Evolutionary conservation across 805 yeast genomes (phyloP).

Genomic region (Myxozyma melibiosi): DNA sequence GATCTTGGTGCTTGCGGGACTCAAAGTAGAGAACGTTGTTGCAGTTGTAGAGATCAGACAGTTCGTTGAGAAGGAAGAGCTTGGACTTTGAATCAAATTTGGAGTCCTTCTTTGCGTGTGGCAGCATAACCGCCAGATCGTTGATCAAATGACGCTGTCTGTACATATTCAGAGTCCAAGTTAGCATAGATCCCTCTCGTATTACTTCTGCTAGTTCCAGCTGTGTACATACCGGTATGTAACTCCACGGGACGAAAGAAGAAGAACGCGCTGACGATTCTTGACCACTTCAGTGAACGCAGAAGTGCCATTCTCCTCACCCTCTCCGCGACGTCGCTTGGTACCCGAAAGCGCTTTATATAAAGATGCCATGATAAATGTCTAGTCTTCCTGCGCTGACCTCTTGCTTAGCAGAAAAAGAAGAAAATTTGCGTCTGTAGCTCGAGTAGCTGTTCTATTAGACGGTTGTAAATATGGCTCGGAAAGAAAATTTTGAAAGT

Average conservation of each 20-base stretch:
- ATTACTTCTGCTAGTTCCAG: too few relatives aligned
- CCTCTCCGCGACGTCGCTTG: constrained; percentile 44
- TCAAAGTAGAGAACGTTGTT: constrained; percentile 93
- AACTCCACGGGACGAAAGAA: constrained; percentile 92
- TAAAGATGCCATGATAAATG: constrained; percentile 62
- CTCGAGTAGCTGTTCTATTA: too few relatives aligned
- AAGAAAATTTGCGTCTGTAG: too few relatives aligned
- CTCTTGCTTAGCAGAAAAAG: too few relatives aligned
- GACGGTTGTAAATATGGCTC: too few relatives aligned
- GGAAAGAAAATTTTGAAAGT: too few relatives aligned
- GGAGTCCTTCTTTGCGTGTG: constrained; percentile 95
- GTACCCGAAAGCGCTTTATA: constrained; percentile 64
- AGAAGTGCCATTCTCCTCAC: constrained; percentile 37
- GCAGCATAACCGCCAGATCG: constrained; percentile 76
- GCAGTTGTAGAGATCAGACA: constrained; percentile 96
- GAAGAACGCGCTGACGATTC: constrained; percentile 51
- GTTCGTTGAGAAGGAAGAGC: constrained; percentile 84
- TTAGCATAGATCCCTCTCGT: neutral
- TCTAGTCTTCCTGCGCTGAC: too few relatives aligned
- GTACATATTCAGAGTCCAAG: neutral
- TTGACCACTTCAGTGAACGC: constrained; percentile 5
- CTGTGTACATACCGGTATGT: constrained; percentile 49
- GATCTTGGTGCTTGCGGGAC: constrained; percentile 93
- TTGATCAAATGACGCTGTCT: constrained; percentile 93
- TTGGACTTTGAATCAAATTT: constrained; percentile 92